Evolutionary conservation across 2,329 filamentous ascomycete genomes (phyloP), one percentile per base, ranked within the genome.

Genomic region (Trichoderma endophyticum): DNA sequence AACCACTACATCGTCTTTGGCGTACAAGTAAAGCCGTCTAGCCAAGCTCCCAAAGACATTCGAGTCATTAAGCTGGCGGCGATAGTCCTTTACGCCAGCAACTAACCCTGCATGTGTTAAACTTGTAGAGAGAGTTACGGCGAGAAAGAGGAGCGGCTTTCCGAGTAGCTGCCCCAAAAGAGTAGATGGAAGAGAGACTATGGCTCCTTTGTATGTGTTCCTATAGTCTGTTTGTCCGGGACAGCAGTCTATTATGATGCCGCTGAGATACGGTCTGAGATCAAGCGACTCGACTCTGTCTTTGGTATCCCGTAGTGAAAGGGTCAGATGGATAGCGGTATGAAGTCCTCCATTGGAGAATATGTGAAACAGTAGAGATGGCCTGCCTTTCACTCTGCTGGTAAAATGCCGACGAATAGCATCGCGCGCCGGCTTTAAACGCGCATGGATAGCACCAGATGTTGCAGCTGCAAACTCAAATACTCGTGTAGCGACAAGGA

Each of bases 261-360:
- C 48, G 1, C n/a, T 15, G 43, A 59, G 43, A 48, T 65, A 32
- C 26, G 11, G 51, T 21, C 48, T 48, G 6, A 71, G 9, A 24
- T 71, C 48, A 1, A 71, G 68, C 2, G 68, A 6, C 4, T 21
- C n/a, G n/a, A 6, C 24, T 39, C 15, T 34, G 0, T 65, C n/a
- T 11, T 65, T 4, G 3, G 39, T 15, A 21, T 34, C 18, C 18
- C 51, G 48, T 14, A 71, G n/a, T 6, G 69, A 64, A 8, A 64
- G 48, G 2, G 21, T 34, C 1, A 71, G 28, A 6, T 64, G 59
- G 11, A 71, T 60, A 15, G 60, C 69, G 2, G 43, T 71, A 36
- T 63, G 63, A 12, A 71, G 61, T n/a, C 69, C 69, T 43, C 69
- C 69, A 18, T 71, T 71, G 24, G 69, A 65, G 51, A 71, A 64